Evolutionary conservation across 345 rosid species (phyloP).

Genomic region (Iberis pinnata): DNA sequence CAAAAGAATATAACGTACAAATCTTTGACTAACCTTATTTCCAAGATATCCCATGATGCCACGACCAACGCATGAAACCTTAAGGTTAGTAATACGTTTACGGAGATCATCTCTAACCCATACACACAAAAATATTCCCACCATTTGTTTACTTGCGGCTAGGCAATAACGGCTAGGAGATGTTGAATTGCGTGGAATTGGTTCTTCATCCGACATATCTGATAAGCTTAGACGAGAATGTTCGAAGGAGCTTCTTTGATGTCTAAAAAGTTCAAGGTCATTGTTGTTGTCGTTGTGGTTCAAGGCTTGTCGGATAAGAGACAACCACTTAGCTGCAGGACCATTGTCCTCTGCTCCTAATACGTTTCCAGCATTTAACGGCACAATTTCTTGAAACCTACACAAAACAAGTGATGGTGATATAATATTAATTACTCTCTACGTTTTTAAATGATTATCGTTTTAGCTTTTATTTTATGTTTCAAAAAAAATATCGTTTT

Average conservation of each 20-base stretch:
- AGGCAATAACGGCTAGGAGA: constrained; percentile 40
- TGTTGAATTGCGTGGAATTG: constrained; percentile 25
- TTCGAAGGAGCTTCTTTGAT: constrained; percentile 25
- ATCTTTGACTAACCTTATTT: constrained; percentile 76
- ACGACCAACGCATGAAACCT: constrained; percentile 88
- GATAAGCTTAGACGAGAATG: constrained; percentile 51
- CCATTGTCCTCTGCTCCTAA: constrained; percentile 71
- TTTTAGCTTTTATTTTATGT: too few species aligned
- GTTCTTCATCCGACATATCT: not conserved
- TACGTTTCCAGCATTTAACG: constrained; percentile 76
- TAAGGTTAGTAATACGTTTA: constrained; percentile 47
- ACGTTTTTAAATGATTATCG: too few species aligned
- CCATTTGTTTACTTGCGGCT: constrained; percentile 94
- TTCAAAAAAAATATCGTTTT: too few species aligned
- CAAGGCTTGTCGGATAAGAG: constrained; percentile 59
- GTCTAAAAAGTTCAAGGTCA: constrained; percentile 9
- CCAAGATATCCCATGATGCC: constrained; percentile 98
- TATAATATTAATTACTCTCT: not conserved
- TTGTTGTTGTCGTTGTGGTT: constrained; percentile 27
- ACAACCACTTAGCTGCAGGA: constrained; percentile 77
- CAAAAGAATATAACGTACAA: too few species aligned
- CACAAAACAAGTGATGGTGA: not conserved
- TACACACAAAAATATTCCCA: constrained; percentile 77
- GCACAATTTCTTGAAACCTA: constrained; percentile 89
- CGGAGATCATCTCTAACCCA: constrained; percentile 70